Evolutionary conservation across 177 flowering plant genomes (phyloP), one percentile per base, ranked within the genome.

Genomic region (Vitis hybrid): DNA sequence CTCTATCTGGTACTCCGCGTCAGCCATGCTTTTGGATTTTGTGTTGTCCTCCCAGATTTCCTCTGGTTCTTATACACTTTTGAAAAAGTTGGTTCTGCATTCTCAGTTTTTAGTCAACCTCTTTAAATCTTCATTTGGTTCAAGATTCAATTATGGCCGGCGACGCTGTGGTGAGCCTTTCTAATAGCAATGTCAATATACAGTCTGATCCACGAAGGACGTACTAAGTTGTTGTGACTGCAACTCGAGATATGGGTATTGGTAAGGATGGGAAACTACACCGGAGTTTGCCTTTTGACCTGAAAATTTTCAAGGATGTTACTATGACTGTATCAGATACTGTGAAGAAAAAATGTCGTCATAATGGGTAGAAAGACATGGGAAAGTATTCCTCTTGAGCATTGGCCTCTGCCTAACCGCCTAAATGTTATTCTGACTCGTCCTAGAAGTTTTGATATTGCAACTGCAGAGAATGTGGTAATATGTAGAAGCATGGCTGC

Each of bases 341-440:
- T 60, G 77, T 64, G 48, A 95, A 91, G 72, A 21, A 95, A 79
- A 80, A 95, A 95, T 83, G 98, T 98, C 4, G 88, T 95, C 24
- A 74, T 95, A 68, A 95, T 95, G 99, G 99, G 99, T 35, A 88
- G 99, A 54, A 95, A 91, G 76, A 91, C 99, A 18, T 95, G 98
- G 99, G 99, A 95, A 76, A 90, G 97, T 70, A 89, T 95, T 66
- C 98, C 97, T 27, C 71, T 63, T 24, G 77, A 82, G 78, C 64
- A 85, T 78, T 82, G 92, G 13, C 97, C 98, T 69, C 80, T 92
- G 50, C 87, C 91, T 74, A 92, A 97, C 55, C 90, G 98, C 6
- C 89, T 94, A 24, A 94, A 91, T 87, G 97, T 95, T 67, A 90
- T 95, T 70, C 79, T 95, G 52, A 93, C 97, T 52, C 24, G 24